A percentile compares a stretch with the other conserved stretches of the same genome.
These are phyloP conservation scores for Colletotrichum tabaci DNA, from an alignment of 2,329 filamentous ascomycete species.

Conservation along the genomic window DNA sequence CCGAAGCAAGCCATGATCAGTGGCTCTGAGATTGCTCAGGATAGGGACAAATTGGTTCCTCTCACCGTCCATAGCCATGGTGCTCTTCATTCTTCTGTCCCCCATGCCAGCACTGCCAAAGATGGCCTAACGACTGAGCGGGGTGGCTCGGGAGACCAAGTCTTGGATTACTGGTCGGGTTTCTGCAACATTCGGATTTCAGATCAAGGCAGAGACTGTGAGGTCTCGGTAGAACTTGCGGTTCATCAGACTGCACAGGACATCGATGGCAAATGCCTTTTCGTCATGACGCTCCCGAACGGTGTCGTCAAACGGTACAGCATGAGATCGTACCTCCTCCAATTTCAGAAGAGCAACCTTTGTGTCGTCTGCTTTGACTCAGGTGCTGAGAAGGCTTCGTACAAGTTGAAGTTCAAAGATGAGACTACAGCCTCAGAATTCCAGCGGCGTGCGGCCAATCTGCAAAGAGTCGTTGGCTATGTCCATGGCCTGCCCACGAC, in stretches of 20 bases:
- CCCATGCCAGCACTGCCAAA: neutral
- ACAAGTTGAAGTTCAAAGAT: conserved; percentile 3
- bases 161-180: conserved; percentile 2
- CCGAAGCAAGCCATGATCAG: neutral
- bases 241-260: neutral
- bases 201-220: neutral
- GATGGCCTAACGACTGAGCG: neutral
- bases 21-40: neutral
- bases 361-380: neutral
- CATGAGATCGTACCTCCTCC: conserved; percentile 4
- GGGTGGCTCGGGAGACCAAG: neutral
- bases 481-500: neutral
- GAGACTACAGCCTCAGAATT: neutral
- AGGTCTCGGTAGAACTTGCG: neutral
- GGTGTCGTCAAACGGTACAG: neutral
- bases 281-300: neutral
- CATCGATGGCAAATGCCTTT: neutral
- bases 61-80: neutral
- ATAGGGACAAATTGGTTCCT: neutral
- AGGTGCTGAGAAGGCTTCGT: neutral
- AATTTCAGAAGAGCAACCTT: neutral
- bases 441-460: neutral
- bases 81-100: neutral
- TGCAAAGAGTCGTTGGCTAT: conserved; percentile 8
- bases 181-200: neutral